Evolutionary conservation across 75 land plant species (phyloP).

Genomic region (Selaginella moellendorffii): DNA sequence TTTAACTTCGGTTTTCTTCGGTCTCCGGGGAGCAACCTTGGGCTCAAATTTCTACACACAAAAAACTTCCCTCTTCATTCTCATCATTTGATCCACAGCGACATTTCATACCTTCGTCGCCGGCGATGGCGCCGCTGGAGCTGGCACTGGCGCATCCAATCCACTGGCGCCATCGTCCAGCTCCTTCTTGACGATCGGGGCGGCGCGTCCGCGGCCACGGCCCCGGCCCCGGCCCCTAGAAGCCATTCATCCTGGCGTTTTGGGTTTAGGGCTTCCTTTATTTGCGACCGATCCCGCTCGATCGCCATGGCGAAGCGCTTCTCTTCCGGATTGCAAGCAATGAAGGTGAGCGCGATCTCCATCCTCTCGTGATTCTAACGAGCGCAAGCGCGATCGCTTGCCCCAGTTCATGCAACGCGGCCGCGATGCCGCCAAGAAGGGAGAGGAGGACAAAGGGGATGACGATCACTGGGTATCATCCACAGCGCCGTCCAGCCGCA

Average conservation of each 20-base stretch:
- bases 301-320: slow-evolving; percentile 10
- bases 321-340: neutral
- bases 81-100: too few species aligned
- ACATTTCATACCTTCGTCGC: too few species aligned
- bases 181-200: neutral
- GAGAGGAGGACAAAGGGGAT: slow-evolving; percentile 13
- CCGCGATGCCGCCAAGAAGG: slow-evolving; percentile 23
- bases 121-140: too few species aligned
- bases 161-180: too few species aligned
- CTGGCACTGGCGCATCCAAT: too few species aligned
- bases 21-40: slow-evolving; percentile 18
- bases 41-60: slow-evolving; percentile 29
- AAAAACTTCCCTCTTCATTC: too few species aligned
- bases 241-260: too few species aligned
- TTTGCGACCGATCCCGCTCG: neutral
- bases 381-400: neutral
- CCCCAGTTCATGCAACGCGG: slow-evolving; percentile 60
- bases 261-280: neutral
- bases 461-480: slow-evolving; percentile 14
- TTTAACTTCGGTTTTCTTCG: slow-evolving; percentile 7
- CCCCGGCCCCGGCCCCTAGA: too few species aligned
- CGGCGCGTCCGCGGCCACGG: neutral
- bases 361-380: neutral
- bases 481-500: slow-evolving; percentile 11
- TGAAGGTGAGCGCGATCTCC: slow-evolving; percentile 3